Evolutionary conservation across 768 basidiomycete genomes (phyloP).

Genomic region (Lactarius akahatsu): DNA sequence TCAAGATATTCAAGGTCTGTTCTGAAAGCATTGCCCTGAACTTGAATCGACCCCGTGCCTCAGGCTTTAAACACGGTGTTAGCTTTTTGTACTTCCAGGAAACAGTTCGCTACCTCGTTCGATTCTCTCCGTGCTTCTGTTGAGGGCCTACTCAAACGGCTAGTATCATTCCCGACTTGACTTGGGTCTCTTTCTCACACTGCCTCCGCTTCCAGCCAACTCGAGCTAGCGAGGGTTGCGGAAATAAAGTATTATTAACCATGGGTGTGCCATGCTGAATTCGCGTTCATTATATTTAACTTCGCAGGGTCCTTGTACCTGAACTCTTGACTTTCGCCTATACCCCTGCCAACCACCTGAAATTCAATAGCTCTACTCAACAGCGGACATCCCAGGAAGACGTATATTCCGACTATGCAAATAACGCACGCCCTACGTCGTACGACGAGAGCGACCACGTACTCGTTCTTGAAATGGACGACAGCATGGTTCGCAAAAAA

Average conservation of each 20-base stretch:
- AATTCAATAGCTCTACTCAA: conserved; percentile 50
- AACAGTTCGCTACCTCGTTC: conserved; percentile 79
- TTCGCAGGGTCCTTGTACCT: conserved; percentile 71
- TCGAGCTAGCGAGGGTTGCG: conserved; percentile 74
- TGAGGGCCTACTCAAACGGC: conserved; percentile 77
- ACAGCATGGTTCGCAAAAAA: conserved; percentile 35
- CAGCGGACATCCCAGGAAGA: conserved; percentile 34
- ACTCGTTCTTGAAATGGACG: conserved; percentile 51
- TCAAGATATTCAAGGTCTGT: conserved; percentile 25
- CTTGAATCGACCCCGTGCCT: background rate
- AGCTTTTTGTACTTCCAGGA: conserved; percentile 80
- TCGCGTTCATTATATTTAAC: conserved; percentile 4
- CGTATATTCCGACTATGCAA: conserved; percentile 11
- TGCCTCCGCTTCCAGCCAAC: conserved; percentile 49
- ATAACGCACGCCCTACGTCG: conserved; percentile 31
- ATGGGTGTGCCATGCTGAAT: background rate
- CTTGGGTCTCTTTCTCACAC: conserved; percentile 11
- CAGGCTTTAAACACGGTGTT: conserved; percentile 88
- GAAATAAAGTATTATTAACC: conserved; percentile 66
- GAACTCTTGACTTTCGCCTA: conserved; percentile 82
- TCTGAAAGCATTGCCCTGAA: background rate
- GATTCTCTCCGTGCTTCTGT: conserved; percentile 73
- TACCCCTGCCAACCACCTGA: conserved; percentile 60
- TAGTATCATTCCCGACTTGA: conserved; percentile 26
- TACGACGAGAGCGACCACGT: conserved; percentile 49